Evolutionary conservation across 805 yeast species (phyloP).

Genomic region (Teunomyces funiuensis): DNA sequence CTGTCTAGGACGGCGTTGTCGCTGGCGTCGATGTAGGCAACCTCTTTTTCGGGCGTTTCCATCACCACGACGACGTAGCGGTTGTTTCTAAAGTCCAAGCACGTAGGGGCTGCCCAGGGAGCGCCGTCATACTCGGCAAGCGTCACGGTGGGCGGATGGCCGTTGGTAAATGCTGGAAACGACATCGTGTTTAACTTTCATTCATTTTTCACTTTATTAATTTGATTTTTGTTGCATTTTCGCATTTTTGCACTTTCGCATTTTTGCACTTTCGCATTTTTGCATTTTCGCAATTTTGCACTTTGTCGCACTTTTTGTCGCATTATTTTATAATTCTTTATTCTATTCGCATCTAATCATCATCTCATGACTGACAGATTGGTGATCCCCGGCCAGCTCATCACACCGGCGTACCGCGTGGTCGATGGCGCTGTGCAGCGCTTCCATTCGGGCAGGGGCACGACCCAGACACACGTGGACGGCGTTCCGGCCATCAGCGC

Average conservation of each 20-base stretch:
- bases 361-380: constrained; percentile 3
- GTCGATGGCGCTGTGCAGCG: constrained; percentile 35
- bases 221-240: too few relatives aligned
- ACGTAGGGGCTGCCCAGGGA: constrained; percentile 50
- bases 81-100: constrained; percentile 41
- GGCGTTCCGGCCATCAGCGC: constrained; percentile 51
- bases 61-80: constrained; percentile 46
- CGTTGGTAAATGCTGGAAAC: constrained; percentile 46
- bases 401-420: constrained; percentile 55
- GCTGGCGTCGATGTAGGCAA: constrained; percentile 40
- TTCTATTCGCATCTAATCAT: too few relatives aligned
- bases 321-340: too few relatives aligned
- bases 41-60: constrained; percentile 42
- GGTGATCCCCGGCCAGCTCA: constrained; percentile 71
- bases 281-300: background rate
- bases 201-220: too few relatives aligned
- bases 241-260: too few relatives aligned
- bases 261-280: too few relatives aligned
- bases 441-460: constrained; percentile 66
- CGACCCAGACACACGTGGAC: constrained; percentile 48
- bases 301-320: too few relatives aligned
- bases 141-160: constrained; percentile 47
- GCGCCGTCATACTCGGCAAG: constrained; percentile 51
- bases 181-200: constrained; percentile 1
- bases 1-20: constrained; percentile 41